Base-by-base conservation (phyloP, 495 filamentous ascomycete genomes). In the Aspergillus kassunensis region DNA sequence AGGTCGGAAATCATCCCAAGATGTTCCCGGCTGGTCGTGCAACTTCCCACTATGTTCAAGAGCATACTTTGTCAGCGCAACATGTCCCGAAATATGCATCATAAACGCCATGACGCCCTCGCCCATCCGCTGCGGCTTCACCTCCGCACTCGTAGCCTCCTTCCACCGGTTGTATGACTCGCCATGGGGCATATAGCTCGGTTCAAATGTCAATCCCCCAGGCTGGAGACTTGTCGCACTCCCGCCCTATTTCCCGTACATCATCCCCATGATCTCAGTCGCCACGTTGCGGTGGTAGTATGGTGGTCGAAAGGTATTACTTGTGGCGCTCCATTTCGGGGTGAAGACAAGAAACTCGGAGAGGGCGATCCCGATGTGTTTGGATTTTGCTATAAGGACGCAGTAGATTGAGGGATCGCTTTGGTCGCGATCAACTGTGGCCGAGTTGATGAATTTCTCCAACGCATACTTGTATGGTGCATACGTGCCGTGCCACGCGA, bases 401-500 rank as follows among this genome's bases (percentile, higher is more conserved):
- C 40, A 43, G 40, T 43, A 43, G 40, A 43, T 25, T 4, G 40
- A 43, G 10, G 40, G 40, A 21, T 43, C 40, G 19, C 18, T 23
- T 21, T 43, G 40, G 21, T 43, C 40, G 40, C 19, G 40, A 4
- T 21, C 40, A 10, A 24, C 21, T 0, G 40, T 43, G 18, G 40
- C 19, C 3, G 40, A 21, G 4, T 43, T 43, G 19, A 43, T 43
- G 40, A 43, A 43, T 6, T 24, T 21, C 19, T 24, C 40, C 19
- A 43, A 4, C 3, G 40, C 40, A 21, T 43, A 43, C 4, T 43
- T 43, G 19, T 43, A 43, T 15, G 40, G 34, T 37, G 34, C 72
- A 44, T 77, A 76, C 55, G 72, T 78, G 16, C 75, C 75, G 47
- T 79, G 74, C 75, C 75, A 79, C 6, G 76, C 76, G 6, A 78